phyloP scores from a whole-genome alignment of 2,329 filamentous ascomycete genomes.

The Uncinocarpus reesii region DNA sequence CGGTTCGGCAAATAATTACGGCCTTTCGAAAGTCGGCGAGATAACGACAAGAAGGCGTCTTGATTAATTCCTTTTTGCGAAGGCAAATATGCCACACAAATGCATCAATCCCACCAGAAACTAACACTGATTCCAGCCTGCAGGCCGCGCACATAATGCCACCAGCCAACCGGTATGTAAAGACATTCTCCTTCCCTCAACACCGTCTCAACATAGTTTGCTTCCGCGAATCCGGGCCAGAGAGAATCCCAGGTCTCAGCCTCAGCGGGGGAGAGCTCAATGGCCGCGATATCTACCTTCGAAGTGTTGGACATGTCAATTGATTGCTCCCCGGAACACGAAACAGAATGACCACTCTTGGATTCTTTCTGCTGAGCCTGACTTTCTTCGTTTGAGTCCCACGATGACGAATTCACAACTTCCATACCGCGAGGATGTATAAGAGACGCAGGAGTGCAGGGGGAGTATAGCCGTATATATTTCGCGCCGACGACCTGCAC shows the following conservation, averaged over 20 bases:
- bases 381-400: background rate
- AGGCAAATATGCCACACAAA: background rate
- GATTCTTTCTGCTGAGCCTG: slow-evolving; percentile 7
- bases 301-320: slow-evolving; percentile 94
- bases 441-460: slow-evolving; percentile 43
- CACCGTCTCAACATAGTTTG: slow-evolving; percentile 63
- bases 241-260: slow-evolving; percentile 34
- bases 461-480: slow-evolving; percentile 80
- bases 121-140: slow-evolving; percentile 87
- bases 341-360: slow-evolving; percentile 2
- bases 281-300: slow-evolving; percentile 59
- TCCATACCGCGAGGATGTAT: slow-evolving; percentile 35
- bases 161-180: slow-evolving; percentile 91
- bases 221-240: slow-evolving; percentile 48
- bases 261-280: slow-evolving; percentile 46
- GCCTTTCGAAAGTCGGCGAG: too few species aligned
- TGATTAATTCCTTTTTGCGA: background rate
- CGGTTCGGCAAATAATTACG: background rate
- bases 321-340: slow-evolving; percentile 46
- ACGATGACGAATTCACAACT: slow-evolving; percentile 19
- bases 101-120: slow-evolving; percentile 77
- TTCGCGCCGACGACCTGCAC: slow-evolving; percentile 83
- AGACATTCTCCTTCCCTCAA: slow-evolving; percentile 72
- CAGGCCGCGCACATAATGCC: slow-evolving; percentile 87
- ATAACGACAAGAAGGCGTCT: background rate